These are phyloP conservation scores for Lactarius akahatsu DNA, from an alignment of 768 basidiomycete genomes.

Conservation along the genomic window DNA sequence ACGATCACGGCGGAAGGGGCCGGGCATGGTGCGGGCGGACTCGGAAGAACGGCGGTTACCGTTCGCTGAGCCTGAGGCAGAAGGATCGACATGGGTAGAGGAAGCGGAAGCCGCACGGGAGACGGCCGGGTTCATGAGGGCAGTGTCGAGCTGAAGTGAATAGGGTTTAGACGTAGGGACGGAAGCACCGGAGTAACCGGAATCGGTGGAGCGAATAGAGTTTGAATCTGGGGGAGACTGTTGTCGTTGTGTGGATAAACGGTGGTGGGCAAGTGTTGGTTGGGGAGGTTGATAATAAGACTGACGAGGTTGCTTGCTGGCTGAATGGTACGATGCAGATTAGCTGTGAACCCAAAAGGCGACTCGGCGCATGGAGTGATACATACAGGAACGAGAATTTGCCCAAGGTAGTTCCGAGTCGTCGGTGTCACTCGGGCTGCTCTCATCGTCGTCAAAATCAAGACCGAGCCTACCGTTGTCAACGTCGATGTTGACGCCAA, in stretches of 20 bases:
- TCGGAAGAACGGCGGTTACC: constrained; percentile 63
- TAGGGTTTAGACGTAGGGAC: constrained; percentile 40
- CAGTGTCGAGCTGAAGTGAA: constrained; percentile 62
- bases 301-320: constrained; percentile 14
- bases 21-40: constrained; percentile 61
- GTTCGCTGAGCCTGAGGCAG: constrained; percentile 33
- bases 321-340: constrained; percentile 9
- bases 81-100: constrained; percentile 40
- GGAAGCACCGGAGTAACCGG: constrained; percentile 33
- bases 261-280: constrained; percentile 28
- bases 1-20: constrained; percentile 59
- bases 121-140: constrained; percentile 33
- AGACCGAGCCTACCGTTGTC: constrained; percentile 59
- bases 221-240: constrained; percentile 37
- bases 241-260: constrained; percentile 24
- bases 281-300: constrained; percentile 16
- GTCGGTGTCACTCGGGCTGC: constrained; percentile 45
- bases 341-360: not conserved
- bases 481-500: constrained; percentile 48
- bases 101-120: constrained; percentile 36
- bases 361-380: not conserved
- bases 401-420: constrained; percentile 62
- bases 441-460: constrained; percentile 46
- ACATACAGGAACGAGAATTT: constrained; percentile 24
- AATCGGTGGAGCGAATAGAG: constrained; percentile 42